Conservation (phyloP, 495 filamentous ascomycete species). For the Evansstolkia leycettana region DNA sequence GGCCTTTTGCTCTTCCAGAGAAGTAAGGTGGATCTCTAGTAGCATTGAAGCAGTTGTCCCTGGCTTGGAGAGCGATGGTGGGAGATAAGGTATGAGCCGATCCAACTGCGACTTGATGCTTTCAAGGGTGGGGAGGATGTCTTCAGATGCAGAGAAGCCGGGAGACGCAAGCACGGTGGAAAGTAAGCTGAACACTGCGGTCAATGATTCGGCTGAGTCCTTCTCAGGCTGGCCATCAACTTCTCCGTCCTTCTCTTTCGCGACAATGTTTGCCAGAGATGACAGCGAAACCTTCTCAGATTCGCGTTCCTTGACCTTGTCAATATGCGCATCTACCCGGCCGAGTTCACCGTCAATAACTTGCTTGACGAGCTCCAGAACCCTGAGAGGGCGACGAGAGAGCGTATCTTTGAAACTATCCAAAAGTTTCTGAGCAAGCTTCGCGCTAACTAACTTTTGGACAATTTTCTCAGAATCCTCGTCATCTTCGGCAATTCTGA, state of each 20-base stretch:
- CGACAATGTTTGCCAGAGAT: slow-evolving; percentile 25
- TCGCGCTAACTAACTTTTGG: slow-evolving; percentile 43
- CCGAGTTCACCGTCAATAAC: slow-evolving; percentile 35
- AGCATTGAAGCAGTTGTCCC: slow-evolving; percentile 42
- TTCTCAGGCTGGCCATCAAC: slow-evolving; percentile 17
- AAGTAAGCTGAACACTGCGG: slow-evolving; percentile 52
- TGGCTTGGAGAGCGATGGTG: slow-evolving; percentile 22
- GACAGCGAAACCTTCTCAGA: slow-evolving; percentile 21
- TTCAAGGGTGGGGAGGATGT: slow-evolving; percentile 29
- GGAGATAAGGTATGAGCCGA: slow-evolving; percentile 28
- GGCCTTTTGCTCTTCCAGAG: slow-evolving; percentile 36
- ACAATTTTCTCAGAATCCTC: slow-evolving; percentile 27
- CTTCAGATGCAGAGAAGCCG: slow-evolving; percentile 40
- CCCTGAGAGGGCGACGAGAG: slow-evolving; percentile 46
- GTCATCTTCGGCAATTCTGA: slow-evolving; percentile 12
- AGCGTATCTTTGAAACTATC: slow-evolving; percentile 54
- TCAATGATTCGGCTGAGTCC: slow-evolving; percentile 37
- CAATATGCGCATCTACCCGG: slow-evolving; percentile 3
- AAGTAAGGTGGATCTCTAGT: slow-evolving; percentile 44
- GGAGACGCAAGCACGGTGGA: slow-evolving; percentile 54
- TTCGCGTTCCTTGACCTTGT: not conserved
- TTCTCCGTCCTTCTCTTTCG: slow-evolving; percentile 5
- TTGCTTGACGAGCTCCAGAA: slow-evolving; percentile 50
- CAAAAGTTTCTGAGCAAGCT: slow-evolving; percentile 55
- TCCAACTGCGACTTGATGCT: slow-evolving; percentile 39